Evolutionary conservation across 768 basidiomycete genomes (phyloP).

Genomic region (Lactarius hatsudake): DNA sequence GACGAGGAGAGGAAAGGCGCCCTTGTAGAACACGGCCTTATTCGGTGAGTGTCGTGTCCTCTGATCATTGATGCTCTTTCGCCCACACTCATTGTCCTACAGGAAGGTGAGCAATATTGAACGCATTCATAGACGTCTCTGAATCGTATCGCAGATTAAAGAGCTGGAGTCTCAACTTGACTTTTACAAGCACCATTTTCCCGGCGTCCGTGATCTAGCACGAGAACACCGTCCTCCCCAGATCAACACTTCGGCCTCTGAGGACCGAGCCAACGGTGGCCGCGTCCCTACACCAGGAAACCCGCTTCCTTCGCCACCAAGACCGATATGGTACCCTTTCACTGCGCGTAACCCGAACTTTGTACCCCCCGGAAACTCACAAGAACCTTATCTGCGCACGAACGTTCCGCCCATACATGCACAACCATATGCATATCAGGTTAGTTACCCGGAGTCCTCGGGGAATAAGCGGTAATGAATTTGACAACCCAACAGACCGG

Average conservation of each 20-base stretch:
- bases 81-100: not conserved
- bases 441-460: not conserved
- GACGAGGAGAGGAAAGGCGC: constrained; percentile 16
- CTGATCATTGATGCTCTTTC: not conserved
- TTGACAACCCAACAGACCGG: constrained; percentile 9
- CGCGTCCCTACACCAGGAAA: constrained; percentile 11
- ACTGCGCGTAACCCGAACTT: constrained; percentile 19
- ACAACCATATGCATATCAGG: constrained; percentile 21
- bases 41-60: constrained; percentile 8
- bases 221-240: constrained; percentile 8
- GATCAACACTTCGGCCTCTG: not conserved
- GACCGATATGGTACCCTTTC: constrained; percentile 15
- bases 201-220: constrained; percentile 20
- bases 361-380: constrained; percentile 15
- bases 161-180: constrained; percentile 15
- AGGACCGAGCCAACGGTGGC: constrained; percentile 11
- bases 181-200: constrained; percentile 16
- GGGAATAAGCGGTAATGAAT: not conserved
- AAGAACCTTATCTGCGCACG: constrained; percentile 22
- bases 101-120: constrained; percentile 17
- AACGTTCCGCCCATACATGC: constrained; percentile 7
- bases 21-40: constrained; percentile 19
- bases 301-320: constrained; percentile 21
- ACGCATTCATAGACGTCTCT: not conserved
- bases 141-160: constrained; percentile 16